Conservation (phyloP, 2,329 filamentous ascomycete genomes). For the Scedosporium apiospermum region DNA sequence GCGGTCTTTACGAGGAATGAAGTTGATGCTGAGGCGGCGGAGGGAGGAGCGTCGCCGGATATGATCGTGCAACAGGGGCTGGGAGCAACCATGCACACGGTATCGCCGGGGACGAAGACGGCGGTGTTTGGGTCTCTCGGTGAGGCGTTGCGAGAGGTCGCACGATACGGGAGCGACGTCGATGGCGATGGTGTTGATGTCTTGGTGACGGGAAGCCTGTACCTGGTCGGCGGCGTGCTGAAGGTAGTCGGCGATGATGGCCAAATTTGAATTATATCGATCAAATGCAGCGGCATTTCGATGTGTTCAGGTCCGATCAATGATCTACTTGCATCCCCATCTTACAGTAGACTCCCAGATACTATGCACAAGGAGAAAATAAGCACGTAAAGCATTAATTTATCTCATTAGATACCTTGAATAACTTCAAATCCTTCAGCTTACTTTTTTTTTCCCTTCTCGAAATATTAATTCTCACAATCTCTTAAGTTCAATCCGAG, state of each 20-base stretch:
- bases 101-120: conserved; percentile 36
- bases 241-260: not conserved
- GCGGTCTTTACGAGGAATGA: conserved; percentile 78
- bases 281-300: not conserved
- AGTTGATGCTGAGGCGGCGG: conserved; percentile 8
- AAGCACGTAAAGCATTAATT: too few species aligned
- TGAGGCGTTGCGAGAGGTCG: conserved; percentile 54
- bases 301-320: not conserved
- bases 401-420: too few species aligned
- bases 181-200: conserved; percentile 41
- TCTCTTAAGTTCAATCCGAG: too few species aligned
- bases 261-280: not conserved
- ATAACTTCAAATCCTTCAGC: too few species aligned
- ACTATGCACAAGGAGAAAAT: too few species aligned
- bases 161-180: conserved; percentile 23
- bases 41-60: conserved; percentile 29
- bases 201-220: conserved; percentile 73
- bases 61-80: conserved; percentile 57
- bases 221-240: conserved; percentile 72
- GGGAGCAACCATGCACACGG: conserved; percentile 47
- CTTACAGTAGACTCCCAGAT: too few species aligned
- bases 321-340: not conserved
- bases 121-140: conserved; percentile 58
- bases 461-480: too few species aligned
- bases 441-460: too few species aligned